phyloP scores from a whole-genome alignment of 306 rosid species.

The Ziziphus jujuba region DNA sequence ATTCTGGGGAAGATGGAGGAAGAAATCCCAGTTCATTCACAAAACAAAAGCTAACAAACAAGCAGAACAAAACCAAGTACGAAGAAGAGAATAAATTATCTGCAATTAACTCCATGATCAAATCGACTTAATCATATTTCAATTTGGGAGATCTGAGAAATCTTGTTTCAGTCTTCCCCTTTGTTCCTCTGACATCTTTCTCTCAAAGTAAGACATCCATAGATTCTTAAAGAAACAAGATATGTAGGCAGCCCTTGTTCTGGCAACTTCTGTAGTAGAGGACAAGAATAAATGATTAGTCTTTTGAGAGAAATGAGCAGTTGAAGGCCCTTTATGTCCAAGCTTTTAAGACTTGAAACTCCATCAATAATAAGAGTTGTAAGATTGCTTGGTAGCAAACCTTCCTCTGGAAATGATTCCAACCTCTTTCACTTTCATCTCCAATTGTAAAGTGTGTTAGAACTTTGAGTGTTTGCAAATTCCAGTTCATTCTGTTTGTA shows the following conservation, averaged over 20 bases:
- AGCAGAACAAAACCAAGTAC: too few relatives aligned
- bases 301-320: background rate
- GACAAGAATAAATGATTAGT: background rate
- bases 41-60: too few relatives aligned
- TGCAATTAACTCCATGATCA: too few relatives aligned
- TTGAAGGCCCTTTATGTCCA: background rate
- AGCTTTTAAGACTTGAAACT: background rate
- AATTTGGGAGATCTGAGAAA: too few relatives aligned
- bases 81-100: too few relatives aligned
- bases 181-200: too few relatives aligned
- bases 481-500: background rate
- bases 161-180: too few relatives aligned
- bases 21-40: too few relatives aligned
- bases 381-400: conserved; percentile 3
- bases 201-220: too few relatives aligned
- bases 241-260: background rate
- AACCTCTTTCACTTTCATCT: background rate
- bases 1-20: too few relatives aligned
- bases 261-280: background rate
- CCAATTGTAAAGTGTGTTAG: background rate
- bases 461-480: background rate
- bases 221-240: too few relatives aligned
- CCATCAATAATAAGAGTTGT: background rate
- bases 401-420: conserved; percentile 21
- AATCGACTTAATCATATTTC: too few relatives aligned